Percentiles rank a stretch among this genome's conserved stretches.
Conservation (phyloP, 768 basidiomycete species). For the Phanerodontia chrysosporium region DNA sequence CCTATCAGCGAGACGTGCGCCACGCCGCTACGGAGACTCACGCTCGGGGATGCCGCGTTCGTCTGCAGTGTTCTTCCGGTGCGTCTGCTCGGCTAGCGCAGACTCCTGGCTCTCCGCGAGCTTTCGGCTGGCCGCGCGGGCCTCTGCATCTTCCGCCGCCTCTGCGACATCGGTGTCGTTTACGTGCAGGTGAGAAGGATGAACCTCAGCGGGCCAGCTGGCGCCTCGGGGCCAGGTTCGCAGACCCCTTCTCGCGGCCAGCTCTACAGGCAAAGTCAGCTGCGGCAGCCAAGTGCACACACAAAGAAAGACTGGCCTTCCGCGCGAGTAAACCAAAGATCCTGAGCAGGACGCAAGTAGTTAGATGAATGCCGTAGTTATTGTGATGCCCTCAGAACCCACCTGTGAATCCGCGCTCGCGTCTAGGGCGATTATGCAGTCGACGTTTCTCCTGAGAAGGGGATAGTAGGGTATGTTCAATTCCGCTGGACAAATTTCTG, state of each 20-base stretch:
- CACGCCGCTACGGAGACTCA: background rate
- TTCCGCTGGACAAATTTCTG: conserved; percentile 13
- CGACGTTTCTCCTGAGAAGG: conserved; percentile 20
- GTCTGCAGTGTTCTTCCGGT: conserved; percentile 14
- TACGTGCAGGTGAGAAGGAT: background rate
- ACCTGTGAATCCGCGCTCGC: conserved; percentile 26
- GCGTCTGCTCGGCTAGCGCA: conserved; percentile 20
- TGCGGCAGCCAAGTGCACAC: background rate
- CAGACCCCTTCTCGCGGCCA: conserved; percentile 21
- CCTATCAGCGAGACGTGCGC: background rate
- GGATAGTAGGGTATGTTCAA: conserved; percentile 26
- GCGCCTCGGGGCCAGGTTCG: conserved; percentile 24
- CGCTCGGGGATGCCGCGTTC: conserved; percentile 14
- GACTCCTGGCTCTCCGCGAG: conserved; percentile 23
- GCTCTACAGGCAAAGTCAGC: conserved; percentile 12
- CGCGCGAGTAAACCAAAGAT: conserved; percentile 25
- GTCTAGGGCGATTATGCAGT: conserved; percentile 25
- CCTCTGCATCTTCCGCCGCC: conserved; percentile 4
- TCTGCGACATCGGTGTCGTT: background rate
- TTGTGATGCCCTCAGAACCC: background rate
- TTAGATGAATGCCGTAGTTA: background rate
- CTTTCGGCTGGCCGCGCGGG: conserved; percentile 16
- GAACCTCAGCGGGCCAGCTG: conserved; percentile 19
- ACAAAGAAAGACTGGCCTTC: conserved; percentile 15
- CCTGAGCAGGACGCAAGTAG: conserved; percentile 5